Evolutionary conservation across 495 filamentous ascomycete genomes (phyloP), one percentile per base, ranked within the genome.

Genomic region (Platismatia glauca): DNA sequence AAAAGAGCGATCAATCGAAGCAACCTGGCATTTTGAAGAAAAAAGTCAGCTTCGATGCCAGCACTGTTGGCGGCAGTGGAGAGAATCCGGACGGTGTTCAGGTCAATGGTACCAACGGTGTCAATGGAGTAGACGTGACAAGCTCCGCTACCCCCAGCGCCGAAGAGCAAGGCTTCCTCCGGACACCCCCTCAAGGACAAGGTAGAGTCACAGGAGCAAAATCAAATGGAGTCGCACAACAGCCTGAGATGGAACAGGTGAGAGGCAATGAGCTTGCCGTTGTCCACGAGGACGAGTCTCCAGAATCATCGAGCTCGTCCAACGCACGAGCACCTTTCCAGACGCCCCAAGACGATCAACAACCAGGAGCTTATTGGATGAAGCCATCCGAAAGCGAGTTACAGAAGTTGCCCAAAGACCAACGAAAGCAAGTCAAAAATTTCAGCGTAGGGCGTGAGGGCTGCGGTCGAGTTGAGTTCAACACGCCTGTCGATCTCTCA

Each of bases 11-110:
- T 27, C 58, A 70, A 7, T 52, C 66, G 6, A 75, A 71, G 16
- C 71, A 79, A 7, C 58, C 72, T 20, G 72, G 76, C 55, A 76
- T 79, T 34, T 74, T 89, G 64, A 89, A 84, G 68, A 96, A 96
- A 76, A 84, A 85, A 61, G 94, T 97, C 58, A 96, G 90, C 74
- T 97, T 97, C 68, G 90, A 96, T 68, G 82, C 85, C 13, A 78
- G 77, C 65, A 76, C 79, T 20, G 71, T 76, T 5, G 72, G 71
- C 13, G 71, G 75, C 16, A 74, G 67, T 58, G 76, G 77, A 57
- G 69, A 75, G 35, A 70, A 69, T 20, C 7, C 52, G 43, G 55
- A 67, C 46, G 64, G 53, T 31, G 39, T 37, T 20, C 52, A 66
- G 20, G 37, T 64, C 8, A 72, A 71, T 56, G 72, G 75, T 33